Evolutionary conservation across 1,139 yeast species (phyloP).

Genomic region (Meyerozyma elateridarum): DNA sequence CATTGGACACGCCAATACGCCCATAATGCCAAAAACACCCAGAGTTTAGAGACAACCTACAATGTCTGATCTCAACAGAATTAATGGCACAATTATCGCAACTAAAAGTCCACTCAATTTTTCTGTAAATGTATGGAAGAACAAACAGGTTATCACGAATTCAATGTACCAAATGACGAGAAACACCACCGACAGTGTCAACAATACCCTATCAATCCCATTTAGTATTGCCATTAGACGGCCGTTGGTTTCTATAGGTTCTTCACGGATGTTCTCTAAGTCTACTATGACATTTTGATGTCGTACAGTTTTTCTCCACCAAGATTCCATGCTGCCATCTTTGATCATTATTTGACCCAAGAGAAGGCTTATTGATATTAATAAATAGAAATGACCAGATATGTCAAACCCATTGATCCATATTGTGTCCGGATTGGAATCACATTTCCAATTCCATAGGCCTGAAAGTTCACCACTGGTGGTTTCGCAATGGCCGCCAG

Average conservation of each 20-base stretch:
- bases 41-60: no score
- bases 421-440: background rate
- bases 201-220: no score
- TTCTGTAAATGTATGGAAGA: constrained; percentile 59
- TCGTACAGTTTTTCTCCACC: no score
- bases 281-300: no score
- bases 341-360: constrained; percentile 27
- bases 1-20: no score
- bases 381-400: constrained; percentile 59
- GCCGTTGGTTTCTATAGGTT: no score
- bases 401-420: constrained; percentile 61
- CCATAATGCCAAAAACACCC: no score
- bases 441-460: background rate
- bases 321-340: constrained; percentile 4
- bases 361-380: constrained; percentile 45
- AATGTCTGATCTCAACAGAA: background rate
- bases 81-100: constrained; percentile 40
- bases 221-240: no score
- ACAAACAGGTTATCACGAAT: constrained; percentile 49
- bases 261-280: no score
- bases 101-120: constrained; percentile 47
- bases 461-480: background rate
- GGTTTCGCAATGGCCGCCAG: constrained; percentile 39
- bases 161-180: constrained; percentile 47
- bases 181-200: no score